Evolutionary conservation across 1,284 basidiomycete species (phyloP).

Genomic region (Apiotrichum brassicae): DNA sequence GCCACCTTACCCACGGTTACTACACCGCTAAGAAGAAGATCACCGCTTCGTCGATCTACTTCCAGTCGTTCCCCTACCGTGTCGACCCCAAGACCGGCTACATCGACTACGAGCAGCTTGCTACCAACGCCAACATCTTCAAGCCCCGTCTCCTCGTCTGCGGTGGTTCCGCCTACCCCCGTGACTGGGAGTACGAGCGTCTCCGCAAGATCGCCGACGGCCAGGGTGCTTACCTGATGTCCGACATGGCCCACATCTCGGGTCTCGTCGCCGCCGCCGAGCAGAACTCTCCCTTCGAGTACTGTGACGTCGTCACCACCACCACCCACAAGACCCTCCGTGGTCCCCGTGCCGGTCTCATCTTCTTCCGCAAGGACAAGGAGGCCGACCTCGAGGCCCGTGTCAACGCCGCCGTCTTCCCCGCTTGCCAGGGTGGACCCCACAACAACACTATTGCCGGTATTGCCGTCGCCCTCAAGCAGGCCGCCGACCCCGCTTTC

Average conservation of each 20-base stretch:
- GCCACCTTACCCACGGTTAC: slow-evolving; percentile 96
- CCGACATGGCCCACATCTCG: slow-evolving; percentile 96
- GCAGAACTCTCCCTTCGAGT: slow-evolving; percentile 87
- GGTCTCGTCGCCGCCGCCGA: slow-evolving; percentile 92
- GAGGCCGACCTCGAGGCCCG: slow-evolving; percentile 82
- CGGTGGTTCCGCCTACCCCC: slow-evolving; percentile 96
- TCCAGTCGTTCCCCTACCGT: slow-evolving; percentile 96
- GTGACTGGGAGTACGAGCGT: slow-evolving; percentile 90
- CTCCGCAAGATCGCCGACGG: slow-evolving; percentile 77
- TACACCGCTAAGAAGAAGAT: slow-evolving; percentile 99
- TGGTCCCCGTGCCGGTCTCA: slow-evolving; percentile 93
- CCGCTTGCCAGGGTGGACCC: slow-evolving; percentile 98
- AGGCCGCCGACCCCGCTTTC: slow-evolving; percentile 85
- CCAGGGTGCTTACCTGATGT: slow-evolving; percentile 88
- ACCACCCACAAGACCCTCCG: slow-evolving; percentile 99
- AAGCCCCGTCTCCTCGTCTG: slow-evolving; percentile 96
- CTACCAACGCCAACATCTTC: slow-evolving; percentile 87
- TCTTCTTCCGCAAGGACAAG: slow-evolving; percentile 97
- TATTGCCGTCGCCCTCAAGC: slow-evolving; percentile 90
- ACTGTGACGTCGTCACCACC: slow-evolving; percentile 95
- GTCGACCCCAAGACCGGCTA: slow-evolving; percentile 79
- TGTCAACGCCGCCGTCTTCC: slow-evolving; percentile 98
- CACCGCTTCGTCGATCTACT: slow-evolving; percentile 99
- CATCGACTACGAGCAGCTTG: slow-evolving; percentile 82
- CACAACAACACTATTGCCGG: slow-evolving; percentile 99